Base-by-base conservation (phyloP, 1,284 basidiomycete species). In the Coniferiporia sulphurascens region DNA sequence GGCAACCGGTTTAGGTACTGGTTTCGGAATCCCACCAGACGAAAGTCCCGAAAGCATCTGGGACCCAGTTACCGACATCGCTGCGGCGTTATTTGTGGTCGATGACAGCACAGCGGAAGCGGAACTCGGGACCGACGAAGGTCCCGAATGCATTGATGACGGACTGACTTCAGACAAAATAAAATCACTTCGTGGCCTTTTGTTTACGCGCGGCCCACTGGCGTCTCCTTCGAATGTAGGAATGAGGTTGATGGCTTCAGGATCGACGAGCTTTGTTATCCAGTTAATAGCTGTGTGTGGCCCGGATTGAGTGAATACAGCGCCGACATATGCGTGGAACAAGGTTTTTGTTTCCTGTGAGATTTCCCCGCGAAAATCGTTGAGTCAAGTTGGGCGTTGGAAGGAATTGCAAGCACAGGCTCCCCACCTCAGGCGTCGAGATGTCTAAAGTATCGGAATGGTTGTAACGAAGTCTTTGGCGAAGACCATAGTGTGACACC, bases 321-420 rank as follows among this genome's bases (percentile, higher is more conserved):
- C 87, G 41, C 85, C 87, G 38, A 86, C 77, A 70, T 87, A 89
- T 35, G 86, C 81, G 63, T 80, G 71, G 68, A 90, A 87, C 36
- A 89, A 71, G 17, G 74, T 69, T 41, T 73, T 74, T 3, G 78
- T 78, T 74, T 88, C 84, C 87, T 89, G 59, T 45, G 56, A 22
- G 32, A 50, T 35, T 35, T 54, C 50, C 36, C 59, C 69, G 35
- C 35, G 4, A 32, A 15, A 10, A 59, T 45, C 19, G 13, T 36
- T 41, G 36, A 22, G 27, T 36, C 17, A 44, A 45, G 17, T 21
- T 12, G 38, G 9, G 3, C 38, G 15, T 41, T 5, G 19, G 27
- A 15, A 22, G 4, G 27, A 27, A 41, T 41, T 32, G 32, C 41
- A 36, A 19, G 27, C n/a, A 6, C 19, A 41, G 48, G 55, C 22